A percentile compares a stretch with the other conserved stretches of the same genome.
Conservation (phyloP, 768 basidiomycete genomes). For the Agaricus subrufescens region DNA sequence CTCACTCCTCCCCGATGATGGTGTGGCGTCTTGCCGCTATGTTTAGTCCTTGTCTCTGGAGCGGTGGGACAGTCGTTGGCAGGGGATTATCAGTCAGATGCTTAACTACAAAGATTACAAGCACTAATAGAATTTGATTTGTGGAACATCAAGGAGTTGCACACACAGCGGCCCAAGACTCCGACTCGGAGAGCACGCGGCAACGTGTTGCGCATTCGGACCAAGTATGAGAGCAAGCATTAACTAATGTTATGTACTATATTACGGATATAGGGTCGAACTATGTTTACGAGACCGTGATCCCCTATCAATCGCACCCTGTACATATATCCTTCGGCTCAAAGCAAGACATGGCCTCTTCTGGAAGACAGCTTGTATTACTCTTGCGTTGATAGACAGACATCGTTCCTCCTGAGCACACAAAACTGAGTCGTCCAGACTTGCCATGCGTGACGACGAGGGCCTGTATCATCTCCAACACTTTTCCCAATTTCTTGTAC, state of each 20-base stretch:
- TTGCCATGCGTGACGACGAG: conserved; percentile 48
- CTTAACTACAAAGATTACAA: too few relatives aligned
- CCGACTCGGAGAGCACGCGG: conserved; percentile 3
- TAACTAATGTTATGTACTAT: too few relatives aligned
- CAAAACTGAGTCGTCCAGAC: conserved; percentile 49
- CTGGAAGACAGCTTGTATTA: conserved; percentile 39
- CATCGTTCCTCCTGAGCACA: conserved; percentile 42
- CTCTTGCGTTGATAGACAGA: conserved; percentile 45
- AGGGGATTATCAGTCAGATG: too few relatives aligned
- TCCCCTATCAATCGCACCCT: not conserved
- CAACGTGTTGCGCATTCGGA: not conserved
- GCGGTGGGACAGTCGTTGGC: too few relatives aligned
- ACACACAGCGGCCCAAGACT: not conserved
- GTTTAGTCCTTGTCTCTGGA: too few relatives aligned
- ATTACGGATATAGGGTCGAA: too few relatives aligned
- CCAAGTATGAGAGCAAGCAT: not conserved
- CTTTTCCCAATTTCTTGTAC: conserved; percentile 33
- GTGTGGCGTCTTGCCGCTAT: too few relatives aligned
- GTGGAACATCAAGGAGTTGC: not conserved
- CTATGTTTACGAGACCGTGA: not conserved
- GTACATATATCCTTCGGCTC: conserved; percentile 1
- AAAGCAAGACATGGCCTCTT: conserved; percentile 30
- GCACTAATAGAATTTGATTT: not conserved
- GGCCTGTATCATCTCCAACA: conserved; percentile 40
- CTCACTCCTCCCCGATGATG: too few relatives aligned